Base-by-base conservation (phyloP, 1,284 basidiomycete genomes). In the Pholiota adiposa region DNA sequence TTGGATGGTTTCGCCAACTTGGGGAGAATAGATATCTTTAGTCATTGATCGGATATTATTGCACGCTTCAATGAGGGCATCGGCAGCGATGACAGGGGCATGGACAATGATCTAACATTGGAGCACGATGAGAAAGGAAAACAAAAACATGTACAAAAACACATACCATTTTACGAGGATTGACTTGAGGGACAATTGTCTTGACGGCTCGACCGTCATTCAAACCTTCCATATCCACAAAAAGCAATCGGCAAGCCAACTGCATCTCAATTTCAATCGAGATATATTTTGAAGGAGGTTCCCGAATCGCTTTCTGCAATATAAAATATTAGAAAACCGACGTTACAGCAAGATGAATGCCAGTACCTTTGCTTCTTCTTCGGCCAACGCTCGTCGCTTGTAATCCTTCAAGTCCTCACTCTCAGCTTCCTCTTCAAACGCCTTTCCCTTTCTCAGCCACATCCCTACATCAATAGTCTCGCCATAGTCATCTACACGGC, bases 171-270 rank as follows among this genome's bases (percentile, higher is more conserved):
- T 96, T 96, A 18, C 97, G 86, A 25, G 97, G 97, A 71, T 97
- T 96, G 57, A 99, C 87, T 77, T 98, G 95, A 2, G 97, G 94
- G 11, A 99, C 89, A 63, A 99, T 96, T 0, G 93, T 97, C 75
- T 98, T 98, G 63, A 98, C 89, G 5, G 97, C 96, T 62, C 96
- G 89, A 1, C 97, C 96, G 69, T 99, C 97, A 70, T 96, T 96
- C 58, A 97, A 76, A 27, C 97, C 97, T 66, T 97, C 94, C 85
- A 99, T 89, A 70, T 99, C 97, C 55, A 99, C 87, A 67, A 92
- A 98, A 25, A 96, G 84, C 16, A 98, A 76, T 5, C 89, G 86
- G 68, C 97, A 98, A 21, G 88, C 85, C 33, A 98, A 73, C 53
- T 93, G 86, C 14, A 98, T 83, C 38, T 89, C 85, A 3, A 92